Evolutionary conservation across 768 basidiomycete species (phyloP), one percentile per base, ranked within the genome.

Genomic region (Leccinum uliginosum): DNA sequence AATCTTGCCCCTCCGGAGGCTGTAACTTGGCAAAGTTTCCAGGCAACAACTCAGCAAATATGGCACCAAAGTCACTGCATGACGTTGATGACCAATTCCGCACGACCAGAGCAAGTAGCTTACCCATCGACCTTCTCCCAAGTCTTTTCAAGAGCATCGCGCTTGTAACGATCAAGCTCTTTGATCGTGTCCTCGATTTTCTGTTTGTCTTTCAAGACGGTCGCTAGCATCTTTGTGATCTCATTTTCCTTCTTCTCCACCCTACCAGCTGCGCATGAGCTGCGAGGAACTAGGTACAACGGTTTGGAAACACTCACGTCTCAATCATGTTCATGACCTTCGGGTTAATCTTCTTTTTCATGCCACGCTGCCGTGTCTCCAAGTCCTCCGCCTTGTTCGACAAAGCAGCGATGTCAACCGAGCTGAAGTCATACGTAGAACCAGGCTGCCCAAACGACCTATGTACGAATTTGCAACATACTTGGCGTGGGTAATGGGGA

Each of bases 301-400:
- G 2, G 45, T 26, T 46, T 40, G 10, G 19, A 15, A 7, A 10
- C 15, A 73, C 85, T 57, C 59, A 97, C 93, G 83, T 87, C 62
- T 97, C 96, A 50, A 98, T 91, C 90, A 95, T 95, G 63, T 87
- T 91, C 77, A 97, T 85, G 47, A 93, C 94, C 71, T 96, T 97
- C 3, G 87, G 87, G 64, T 99, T 98, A 65, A 98, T 80, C 71
- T 95, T 97, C 76, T 93, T 93, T 76, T 93, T 95, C 85, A 93
- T 86, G 21, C 86, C 85, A 64, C 87, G 87, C 68, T 92, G 92
- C 47, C 84, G 78, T 19, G 82, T 76, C 62, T 91, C 86, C 11
- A 98, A 78, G 63, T 93, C 89, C 8, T 77, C 74, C 24, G 86
- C 87, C 67, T 86, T 87, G 43, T 83, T 76, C 47, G 80, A 75